Evolutionary conservation across 768 basidiomycete species (phyloP).

Genomic region (Russula lepida): DNA sequence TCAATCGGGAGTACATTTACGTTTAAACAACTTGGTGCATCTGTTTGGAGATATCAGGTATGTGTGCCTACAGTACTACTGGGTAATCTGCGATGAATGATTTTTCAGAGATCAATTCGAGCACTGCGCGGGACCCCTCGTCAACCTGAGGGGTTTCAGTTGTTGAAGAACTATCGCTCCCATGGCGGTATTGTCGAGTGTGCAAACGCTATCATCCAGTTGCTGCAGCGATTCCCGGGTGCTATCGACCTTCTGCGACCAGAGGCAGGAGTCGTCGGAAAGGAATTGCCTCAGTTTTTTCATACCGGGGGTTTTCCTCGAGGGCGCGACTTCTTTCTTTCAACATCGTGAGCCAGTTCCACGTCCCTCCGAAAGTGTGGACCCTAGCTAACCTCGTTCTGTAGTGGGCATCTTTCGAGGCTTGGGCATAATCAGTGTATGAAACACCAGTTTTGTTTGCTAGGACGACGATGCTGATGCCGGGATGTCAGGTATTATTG

Average conservation of each 20-base stretch:
- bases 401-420: conserved; percentile 41
- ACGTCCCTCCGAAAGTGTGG: neutral
- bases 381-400: neutral
- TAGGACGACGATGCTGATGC: neutral
- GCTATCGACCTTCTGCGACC: conserved; percentile 50
- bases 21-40: conserved; percentile 64
- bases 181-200: conserved; percentile 70
- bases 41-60: conserved; percentile 56
- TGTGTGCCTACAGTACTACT: neutral
- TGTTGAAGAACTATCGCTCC: conserved; percentile 59
- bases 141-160: conserved; percentile 41
- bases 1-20: conserved; percentile 63
- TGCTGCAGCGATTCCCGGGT: conserved; percentile 48
- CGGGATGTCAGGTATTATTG: conserved; percentile 48
- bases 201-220: conserved; percentile 54
- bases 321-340: conserved; percentile 2
- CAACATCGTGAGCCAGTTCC: neutral
- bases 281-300: conserved; percentile 52
- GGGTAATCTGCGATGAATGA: neutral
- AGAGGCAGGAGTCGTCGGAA: conserved; percentile 49
- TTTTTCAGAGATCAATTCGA: neutral
- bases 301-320: conserved; percentile 32
- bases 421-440: conserved; percentile 62
- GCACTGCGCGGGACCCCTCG: conserved; percentile 16
- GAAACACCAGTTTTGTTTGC: conserved; percentile 4